Base-by-base conservation (phyloP, 2,329 filamentous ascomycete species). In the Fusarium ramigenum region DNA sequence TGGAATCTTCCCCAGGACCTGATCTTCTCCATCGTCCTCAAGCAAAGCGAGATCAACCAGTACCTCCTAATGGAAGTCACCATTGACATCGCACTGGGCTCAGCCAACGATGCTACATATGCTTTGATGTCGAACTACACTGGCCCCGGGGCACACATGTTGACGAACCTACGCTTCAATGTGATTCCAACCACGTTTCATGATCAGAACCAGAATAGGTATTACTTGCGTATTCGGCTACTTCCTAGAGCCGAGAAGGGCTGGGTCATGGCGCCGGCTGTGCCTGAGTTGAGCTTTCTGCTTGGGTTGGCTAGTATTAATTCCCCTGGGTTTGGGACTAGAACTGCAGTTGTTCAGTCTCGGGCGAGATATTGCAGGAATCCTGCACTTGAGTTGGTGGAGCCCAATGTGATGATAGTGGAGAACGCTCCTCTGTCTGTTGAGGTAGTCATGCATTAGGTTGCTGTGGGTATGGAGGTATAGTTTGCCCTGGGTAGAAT, bases 141-240 rank as follows among this genome's bases (percentile, higher is more conserved):
- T 7, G 61, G 61, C 10, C 61, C 61, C 4, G 61, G 54, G 0
- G 54, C 61, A 10, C 61, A 60, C 1, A 63, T 63, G 61, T 5
- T 60, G 43, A 63, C 53, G 9, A 63, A 63, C 23, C 6, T 63
- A 1, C 61, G 61, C 9, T 60, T 63, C 23, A 60, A 63, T 12
- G 61, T 63, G n/a, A 36, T 60, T 3, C 43, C 61, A 1, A 63
- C 53, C 0, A 63, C 53, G 0, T 60, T 42, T 1, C n/a, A 60
- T 4, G 54, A 64, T 9, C 37, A 64, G 25, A 60, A 60, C 5
- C 54, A 39, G 11, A 12, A 64, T 1, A 9, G 0, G 21, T 60
- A 64, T 3, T 60, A 44, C 1, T 9, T 64, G 1, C 56, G 54
- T 0, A 34, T 60, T 25, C 56, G 61, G 2, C 23, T 64, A 12